Evolutionary conservation across 2,329 filamentous ascomycete species (phyloP).

Genomic region (Clarireedia homoeocarpa): DNA sequence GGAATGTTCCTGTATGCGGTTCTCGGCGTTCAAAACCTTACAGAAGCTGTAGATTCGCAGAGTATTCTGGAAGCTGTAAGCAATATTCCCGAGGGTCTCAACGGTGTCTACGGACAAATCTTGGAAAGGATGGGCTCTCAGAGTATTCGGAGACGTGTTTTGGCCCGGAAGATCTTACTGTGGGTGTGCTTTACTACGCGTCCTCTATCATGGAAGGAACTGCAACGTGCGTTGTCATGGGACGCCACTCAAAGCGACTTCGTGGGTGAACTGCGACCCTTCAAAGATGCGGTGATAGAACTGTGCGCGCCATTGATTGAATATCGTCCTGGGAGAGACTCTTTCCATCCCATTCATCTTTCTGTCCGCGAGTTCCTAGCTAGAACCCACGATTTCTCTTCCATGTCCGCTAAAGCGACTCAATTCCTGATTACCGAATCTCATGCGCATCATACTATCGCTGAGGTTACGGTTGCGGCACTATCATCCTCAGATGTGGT

Average conservation of each 20-base stretch:
- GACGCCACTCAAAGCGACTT: neutral
- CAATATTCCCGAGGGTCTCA: neutral
- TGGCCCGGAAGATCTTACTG: neutral
- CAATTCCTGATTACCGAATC: conserved; percentile 7
- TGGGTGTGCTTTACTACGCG: conserved; percentile 6
- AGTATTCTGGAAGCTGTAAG: conserved; percentile 1
- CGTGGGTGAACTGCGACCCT: neutral
- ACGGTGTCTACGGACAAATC: conserved; percentile 4
- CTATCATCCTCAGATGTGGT: neutral
- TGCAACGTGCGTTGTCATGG: conserved; percentile 4
- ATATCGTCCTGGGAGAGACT: conserved; percentile 1
- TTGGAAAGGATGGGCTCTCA: neutral
- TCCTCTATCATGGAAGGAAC: conserved; percentile 3
- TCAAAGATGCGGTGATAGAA: conserved; percentile 4
- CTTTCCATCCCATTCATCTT: neutral
- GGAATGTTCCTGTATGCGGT: conserved; percentile 7
- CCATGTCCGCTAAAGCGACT: conserved; percentile 3
- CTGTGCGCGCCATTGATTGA: conserved; percentile 3
- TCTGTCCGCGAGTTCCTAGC: conserved; percentile 1
- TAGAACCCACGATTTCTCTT: neutral
- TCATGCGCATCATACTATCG: neutral
- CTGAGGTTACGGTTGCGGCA: neutral
- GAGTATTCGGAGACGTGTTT: conserved; percentile 2
- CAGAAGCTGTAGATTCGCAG: conserved; percentile 1
- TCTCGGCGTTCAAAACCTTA: conserved; percentile 1